Conservation (phyloP, 2,329 filamentous ascomycete species). For the Ophiostoma fasciatum region DNA sequence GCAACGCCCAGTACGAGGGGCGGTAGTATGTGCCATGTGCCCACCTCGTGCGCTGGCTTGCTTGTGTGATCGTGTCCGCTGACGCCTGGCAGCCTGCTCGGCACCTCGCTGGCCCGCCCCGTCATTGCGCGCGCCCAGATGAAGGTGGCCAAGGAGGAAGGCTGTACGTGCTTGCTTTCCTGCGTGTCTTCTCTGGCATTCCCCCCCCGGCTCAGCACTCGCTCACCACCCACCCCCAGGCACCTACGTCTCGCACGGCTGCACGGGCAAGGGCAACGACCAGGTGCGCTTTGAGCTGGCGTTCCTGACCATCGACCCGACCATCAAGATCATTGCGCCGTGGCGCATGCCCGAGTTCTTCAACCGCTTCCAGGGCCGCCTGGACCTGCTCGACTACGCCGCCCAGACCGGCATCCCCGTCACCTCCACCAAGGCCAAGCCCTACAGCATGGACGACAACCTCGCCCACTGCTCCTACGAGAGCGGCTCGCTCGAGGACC, state of each 20-base stretch:
- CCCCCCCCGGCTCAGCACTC: neutral
- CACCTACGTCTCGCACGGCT: constrained; percentile 18
- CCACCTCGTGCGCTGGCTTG: too few relatives aligned
- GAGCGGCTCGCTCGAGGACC: constrained; percentile 46
- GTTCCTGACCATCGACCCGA: constrained; percentile 32
- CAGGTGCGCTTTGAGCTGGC: constrained; percentile 26
- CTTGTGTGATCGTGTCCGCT: neutral
- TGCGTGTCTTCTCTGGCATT: neutral
- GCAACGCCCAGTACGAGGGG: constrained; percentile 56
- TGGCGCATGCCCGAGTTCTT: constrained; percentile 59
- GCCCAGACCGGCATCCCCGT: constrained; percentile 53
- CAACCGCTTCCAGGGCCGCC: constrained; percentile 54
- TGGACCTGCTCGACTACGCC: constrained; percentile 61
- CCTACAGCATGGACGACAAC: constrained; percentile 41
- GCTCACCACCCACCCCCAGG: too few relatives aligned
- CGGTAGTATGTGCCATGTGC: constrained; percentile 11
- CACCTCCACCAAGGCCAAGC: constrained; percentile 56
- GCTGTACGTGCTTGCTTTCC: constrained; percentile 28
- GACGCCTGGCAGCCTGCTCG: constrained; percentile 21
- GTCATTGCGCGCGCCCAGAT: constrained; percentile 57
- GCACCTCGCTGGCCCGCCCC: constrained; percentile 51
- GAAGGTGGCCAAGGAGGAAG: constrained; percentile 45
- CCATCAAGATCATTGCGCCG: constrained; percentile 59
- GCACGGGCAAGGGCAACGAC: constrained; percentile 42
- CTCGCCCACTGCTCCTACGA: constrained; percentile 61